Evolutionary conservation across 164 flowering plant species (phyloP).

Genomic region (Stephania japonica): DNA sequence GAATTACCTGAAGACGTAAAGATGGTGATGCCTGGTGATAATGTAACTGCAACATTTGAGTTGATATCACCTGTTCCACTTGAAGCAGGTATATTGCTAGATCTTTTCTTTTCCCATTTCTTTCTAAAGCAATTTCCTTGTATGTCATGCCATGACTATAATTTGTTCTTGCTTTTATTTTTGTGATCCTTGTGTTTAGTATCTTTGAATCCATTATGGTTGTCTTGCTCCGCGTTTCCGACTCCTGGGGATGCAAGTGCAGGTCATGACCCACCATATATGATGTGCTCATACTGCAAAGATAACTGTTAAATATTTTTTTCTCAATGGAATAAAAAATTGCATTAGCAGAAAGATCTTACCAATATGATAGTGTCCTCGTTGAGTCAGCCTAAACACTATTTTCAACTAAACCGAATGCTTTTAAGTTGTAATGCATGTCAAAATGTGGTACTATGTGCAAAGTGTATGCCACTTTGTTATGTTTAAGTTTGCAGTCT

Average conservation of each 20-base stretch:
- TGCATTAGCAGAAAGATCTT: too few relatives aligned
- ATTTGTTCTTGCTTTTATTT: not conserved
- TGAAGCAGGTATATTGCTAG: constrained; percentile 55
- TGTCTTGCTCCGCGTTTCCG: not conserved
- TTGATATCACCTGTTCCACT: constrained; percentile 77
- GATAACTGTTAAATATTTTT: not conserved
- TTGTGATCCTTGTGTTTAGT: not conserved
- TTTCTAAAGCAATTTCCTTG: not conserved
- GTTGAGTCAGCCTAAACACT: too few relatives aligned
- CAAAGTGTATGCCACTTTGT: too few relatives aligned
- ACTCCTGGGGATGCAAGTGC: not conserved
- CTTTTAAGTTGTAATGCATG: too few relatives aligned
- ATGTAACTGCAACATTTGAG: constrained; percentile 89
- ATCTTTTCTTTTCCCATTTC: not conserved
- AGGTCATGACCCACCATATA: not conserved
- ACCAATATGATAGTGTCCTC: too few relatives aligned
- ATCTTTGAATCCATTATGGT: not conserved
- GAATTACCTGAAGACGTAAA: constrained; percentile 88
- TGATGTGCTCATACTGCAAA: not conserved
- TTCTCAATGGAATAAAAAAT: too few relatives aligned
- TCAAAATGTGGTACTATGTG: too few relatives aligned
- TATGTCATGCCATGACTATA: not conserved
- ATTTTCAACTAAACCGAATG: too few relatives aligned
- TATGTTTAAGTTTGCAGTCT: too few relatives aligned
- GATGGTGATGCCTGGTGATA: constrained; percentile 99